Percentiles rank a stretch among this genome's conserved stretches.
Conservation (phyloP, 2,329 filamentous ascomycete genomes). For the Phoma herbarum region DNA sequence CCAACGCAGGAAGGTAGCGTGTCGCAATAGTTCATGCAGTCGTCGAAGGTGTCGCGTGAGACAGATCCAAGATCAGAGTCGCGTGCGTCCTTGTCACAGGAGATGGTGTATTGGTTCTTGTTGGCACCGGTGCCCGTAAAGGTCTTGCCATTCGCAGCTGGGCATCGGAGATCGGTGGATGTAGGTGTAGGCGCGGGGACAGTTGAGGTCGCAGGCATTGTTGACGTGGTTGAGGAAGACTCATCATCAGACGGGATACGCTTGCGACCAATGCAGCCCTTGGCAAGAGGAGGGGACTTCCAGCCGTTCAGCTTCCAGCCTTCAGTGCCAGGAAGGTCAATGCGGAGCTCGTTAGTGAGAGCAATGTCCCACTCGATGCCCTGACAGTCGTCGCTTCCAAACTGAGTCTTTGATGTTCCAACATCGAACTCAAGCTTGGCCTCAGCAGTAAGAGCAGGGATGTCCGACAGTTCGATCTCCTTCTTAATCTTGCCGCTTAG, state of each 20-base stretch:
- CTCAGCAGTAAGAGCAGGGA: slow-evolving; percentile 17
- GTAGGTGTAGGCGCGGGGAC: slow-evolving; percentile 4
- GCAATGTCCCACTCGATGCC: slow-evolving; percentile 19
- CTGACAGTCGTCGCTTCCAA: slow-evolving; percentile 15
- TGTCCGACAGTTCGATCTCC: slow-evolving; percentile 17
- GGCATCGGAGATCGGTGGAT: slow-evolving; percentile 5
- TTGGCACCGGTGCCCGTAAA: not conserved
- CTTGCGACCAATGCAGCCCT: slow-evolving; percentile 15
- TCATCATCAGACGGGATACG: slow-evolving; percentile 1
- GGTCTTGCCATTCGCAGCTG: slow-evolving; percentile 2
- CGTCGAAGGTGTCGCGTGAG: too few species aligned
- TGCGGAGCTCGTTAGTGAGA: slow-evolving; percentile 18
- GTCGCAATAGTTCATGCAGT: too few species aligned
- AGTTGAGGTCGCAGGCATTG: not conserved
- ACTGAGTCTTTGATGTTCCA: slow-evolving; percentile 14
- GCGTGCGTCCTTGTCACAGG: too few species aligned
- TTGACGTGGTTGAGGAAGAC: not conserved
- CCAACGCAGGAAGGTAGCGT: too few species aligned
- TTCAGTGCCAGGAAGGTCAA: slow-evolving; percentile 9
- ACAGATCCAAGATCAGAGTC: too few species aligned
- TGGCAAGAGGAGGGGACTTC: slow-evolving; percentile 14
- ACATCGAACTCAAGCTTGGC: slow-evolving; percentile 17
- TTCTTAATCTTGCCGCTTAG: slow-evolving; percentile 12
- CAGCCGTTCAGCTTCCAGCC: slow-evolving; percentile 11
- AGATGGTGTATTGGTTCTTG: too few species aligned